Evolutionary conservation across 176 grass and related monocot genomes (phyloP), one percentile per base, ranked within the genome.

Genomic region (Avena insularis): DNA sequence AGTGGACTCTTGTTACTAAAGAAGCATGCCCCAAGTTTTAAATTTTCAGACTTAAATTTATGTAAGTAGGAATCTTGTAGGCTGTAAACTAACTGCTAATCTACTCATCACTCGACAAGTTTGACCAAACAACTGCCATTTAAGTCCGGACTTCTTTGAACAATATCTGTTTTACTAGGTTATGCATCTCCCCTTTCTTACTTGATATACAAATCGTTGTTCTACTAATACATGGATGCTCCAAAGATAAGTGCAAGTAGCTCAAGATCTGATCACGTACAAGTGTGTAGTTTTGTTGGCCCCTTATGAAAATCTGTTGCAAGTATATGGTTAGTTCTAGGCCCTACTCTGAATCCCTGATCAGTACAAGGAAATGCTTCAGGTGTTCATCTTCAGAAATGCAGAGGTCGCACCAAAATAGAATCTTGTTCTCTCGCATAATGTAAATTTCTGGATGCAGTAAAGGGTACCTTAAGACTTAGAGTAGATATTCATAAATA

Each of bases 91-190:
- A 20, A 72, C 40, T 12, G 11, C 2, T 45, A 43, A n/a, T 64
- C 65, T n/a, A 10, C 58, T 79, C 59, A 73, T 4, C 21, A 70
- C 12, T 82, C 35, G 36, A 40, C 11, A 71, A 23, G 83, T 47
- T 62, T 78, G 70, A 9, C 40, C 16, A 72, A 83, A 6, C 33
- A 79, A 71, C 25, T n/a, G 6, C 54, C 25, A 54, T 48, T 78
- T 35, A 55, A 65, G 8, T 56, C 7, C 25, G 1, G 16, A 54
- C 12, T 55, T 80, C 16, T 84, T 73, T 56, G 76, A 85, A 13
- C 82, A 80, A 23, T 20, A 1, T 74, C 33, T 76, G 17, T 57
- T 48, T 48, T 75, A 80, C 65, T 84, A 72, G 58, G 14, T 79
- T 63, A 80, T 84, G 33, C 3, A 21, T 84, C 25, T n/a, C 33